Percentiles rank a stretch among this genome's conserved stretches.
These are phyloP conservation scores for Cadophora malorum DNA, from an alignment of 2,329 filamentous ascomycete species.

Conservation along the genomic window DNA sequence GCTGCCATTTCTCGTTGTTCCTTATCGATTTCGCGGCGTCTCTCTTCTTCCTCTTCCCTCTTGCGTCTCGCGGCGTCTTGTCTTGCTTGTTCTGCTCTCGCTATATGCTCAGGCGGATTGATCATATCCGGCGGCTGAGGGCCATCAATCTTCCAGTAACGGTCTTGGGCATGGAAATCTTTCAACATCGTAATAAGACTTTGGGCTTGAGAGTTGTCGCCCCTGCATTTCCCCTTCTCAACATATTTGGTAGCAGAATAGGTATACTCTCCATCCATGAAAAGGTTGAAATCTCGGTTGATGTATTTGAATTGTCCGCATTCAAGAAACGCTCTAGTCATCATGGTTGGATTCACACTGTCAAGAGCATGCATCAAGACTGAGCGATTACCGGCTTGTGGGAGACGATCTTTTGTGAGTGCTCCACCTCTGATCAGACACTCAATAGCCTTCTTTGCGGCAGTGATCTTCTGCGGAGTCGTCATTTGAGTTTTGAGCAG, in stretches of 20 bases:
- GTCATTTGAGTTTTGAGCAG: conserved; percentile 52
- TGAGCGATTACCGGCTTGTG: conserved; percentile 63
- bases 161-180: conserved; percentile 25
- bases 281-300: conserved; percentile 65
- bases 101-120: conserved; percentile 28
- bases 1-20: conserved; percentile 29
- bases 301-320: conserved; percentile 69
- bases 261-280: conserved; percentile 57
- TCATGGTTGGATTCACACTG: conserved; percentile 58
- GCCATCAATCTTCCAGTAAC: conserved; percentile 34
- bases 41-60: conserved; percentile 27
- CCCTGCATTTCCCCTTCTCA: conserved; percentile 34
- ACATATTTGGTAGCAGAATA: conserved; percentile 73
- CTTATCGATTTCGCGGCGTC: conserved; percentile 29
- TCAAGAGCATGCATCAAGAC: conserved; percentile 67
- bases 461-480: conserved; percentile 55
- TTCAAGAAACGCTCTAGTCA: conserved; percentile 64
- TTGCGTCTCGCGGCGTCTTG: conserved; percentile 26
- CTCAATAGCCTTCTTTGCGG: conserved; percentile 62
- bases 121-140: conserved; percentile 30
- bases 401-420: conserved; percentile 52
- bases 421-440: conserved; percentile 63
- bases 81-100: conserved; percentile 30
- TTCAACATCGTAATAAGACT: conserved; percentile 31
- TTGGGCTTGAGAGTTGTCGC: conserved; percentile 24